Conservation (phyloP, 805 yeast genomes). For the Millerago galiae region DNA sequence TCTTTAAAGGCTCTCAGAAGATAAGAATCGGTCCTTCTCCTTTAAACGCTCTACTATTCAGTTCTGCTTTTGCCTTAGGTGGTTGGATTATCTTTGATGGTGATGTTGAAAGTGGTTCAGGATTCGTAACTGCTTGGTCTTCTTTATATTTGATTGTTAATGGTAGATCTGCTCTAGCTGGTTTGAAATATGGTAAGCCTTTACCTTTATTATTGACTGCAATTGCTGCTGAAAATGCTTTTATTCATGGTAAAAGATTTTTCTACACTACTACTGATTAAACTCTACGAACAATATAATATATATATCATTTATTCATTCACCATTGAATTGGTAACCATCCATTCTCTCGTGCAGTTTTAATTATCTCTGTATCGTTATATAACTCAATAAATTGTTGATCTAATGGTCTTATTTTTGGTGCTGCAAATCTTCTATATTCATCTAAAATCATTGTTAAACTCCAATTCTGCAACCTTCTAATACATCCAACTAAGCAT, state of each 20-base stretch:
- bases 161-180: constrained; percentile 49
- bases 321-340: constrained; percentile 73
- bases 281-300: background rate
- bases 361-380: constrained; percentile 56
- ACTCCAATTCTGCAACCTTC: constrained; percentile 89
- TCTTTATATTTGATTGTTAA: constrained; percentile 66
- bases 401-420: constrained; percentile 92
- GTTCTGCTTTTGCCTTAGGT: constrained; percentile 57
- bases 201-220: constrained; percentile 56
- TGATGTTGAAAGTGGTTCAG: constrained; percentile 73
- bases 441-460: constrained; percentile 93
- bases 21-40: constrained; percentile 27
- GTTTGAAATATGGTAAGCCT: constrained; percentile 48
- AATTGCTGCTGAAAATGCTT: constrained; percentile 56
- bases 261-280: constrained; percentile 27
- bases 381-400: constrained; percentile 93
- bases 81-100: constrained; percentile 73
- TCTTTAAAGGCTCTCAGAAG: constrained; percentile 3
- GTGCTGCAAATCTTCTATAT: constrained; percentile 88
- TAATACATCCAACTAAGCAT: constrained; percentile 86
- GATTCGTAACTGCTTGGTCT: constrained; percentile 79
- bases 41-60: constrained; percentile 45
- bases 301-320: background rate
- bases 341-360: constrained; percentile 42
- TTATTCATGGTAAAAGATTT: constrained; percentile 64